Evolutionary conservation across 228 moss, liverwort and hornwort species (phyloP), one percentile per base, ranked within the genome.

Genomic region (Sphagnum magellanicum): DNA sequence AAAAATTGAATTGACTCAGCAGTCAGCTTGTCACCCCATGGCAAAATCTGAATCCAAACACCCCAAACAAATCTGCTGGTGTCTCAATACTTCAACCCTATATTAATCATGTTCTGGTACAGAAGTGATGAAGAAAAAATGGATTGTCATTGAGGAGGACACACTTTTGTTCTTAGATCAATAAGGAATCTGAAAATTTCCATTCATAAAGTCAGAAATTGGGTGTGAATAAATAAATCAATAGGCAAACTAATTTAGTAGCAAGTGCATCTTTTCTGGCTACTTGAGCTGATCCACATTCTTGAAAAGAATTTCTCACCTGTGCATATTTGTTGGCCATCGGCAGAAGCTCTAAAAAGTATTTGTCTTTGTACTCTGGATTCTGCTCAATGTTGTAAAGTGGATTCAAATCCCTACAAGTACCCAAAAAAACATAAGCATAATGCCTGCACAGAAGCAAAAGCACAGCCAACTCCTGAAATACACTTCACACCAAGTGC

Each of bases 21-120:
- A 48, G 93, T 98, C 8, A 98, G 83, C 79, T 93, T 98, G 74
- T 90, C 91, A 50, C 97, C 97, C 97, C 97, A 98, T 12, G 97
- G 91, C 66, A 93, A 89, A 77, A 92, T 65, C 97, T 97, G 88
- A 78, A 80, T 67, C 51, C 51, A 55, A 8, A 55, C 64, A 68
- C 15, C 55, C 52, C 68, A 68, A 53, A 51, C 50, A 68, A 50
- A 46, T 49, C 66, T 50, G 32, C 32, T 32, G 32, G 1, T 32
- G 32, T 32, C 32, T 32, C 32, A 32, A 32, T 32, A 32, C 32
- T 32, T 32, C 32, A 32, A 32, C 32, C 32, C 32, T 32, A 32
- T 32, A 32, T 32, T 32, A 32, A 32, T 32, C 32, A 32, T 32
- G 32, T 32, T 32, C 32, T 32, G 32, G 32, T 32, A 32, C 32